Evolutionary conservation across 345 rosid genomes (phyloP).

Genomic region (Dovyalis caffra): DNA sequence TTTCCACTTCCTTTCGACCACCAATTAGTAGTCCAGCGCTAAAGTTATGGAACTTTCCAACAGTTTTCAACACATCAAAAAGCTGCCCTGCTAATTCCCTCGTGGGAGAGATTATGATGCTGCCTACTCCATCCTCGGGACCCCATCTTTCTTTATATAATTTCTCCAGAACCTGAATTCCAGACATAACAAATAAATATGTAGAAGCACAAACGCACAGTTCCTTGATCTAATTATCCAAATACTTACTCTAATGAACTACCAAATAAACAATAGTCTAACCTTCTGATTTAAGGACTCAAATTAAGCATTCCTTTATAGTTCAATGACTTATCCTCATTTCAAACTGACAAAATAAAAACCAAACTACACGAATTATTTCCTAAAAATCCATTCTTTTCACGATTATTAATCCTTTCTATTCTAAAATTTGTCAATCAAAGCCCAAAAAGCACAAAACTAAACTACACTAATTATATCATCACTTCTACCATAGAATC

Average conservation of each 20-base stretch:
- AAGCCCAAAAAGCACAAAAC: no score
- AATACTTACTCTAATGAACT: no score
- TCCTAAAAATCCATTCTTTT: background rate
- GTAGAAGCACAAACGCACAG: background rate
- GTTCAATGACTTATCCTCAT: background rate
- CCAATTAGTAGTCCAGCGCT: conserved; percentile 91
- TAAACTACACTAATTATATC: no score
- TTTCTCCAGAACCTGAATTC: conserved; percentile 67
- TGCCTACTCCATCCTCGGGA: conserved; percentile 87
- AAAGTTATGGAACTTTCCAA: conserved; percentile 74
- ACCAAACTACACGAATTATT: background rate
- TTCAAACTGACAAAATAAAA: background rate
- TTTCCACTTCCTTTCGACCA: conserved; percentile 80
- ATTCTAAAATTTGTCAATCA: no score
- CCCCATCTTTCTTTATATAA: conserved; percentile 82
- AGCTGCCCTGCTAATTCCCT: conserved; percentile 87
- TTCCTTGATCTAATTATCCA: background rate
- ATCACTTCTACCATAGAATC: no score
- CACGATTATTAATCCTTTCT: background rate
- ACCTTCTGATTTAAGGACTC: no score
- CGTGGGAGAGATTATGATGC: conserved; percentile 88
- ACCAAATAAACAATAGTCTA: no score
- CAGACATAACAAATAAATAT: background rate
- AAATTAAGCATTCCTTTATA: no score
- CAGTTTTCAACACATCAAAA: conserved; percentile 67